Evolutionary conservation across 1,284 basidiomycete species (phyloP), one percentile per base, ranked within the genome.

Genomic region (Moesziomyces aphidis): DNA sequence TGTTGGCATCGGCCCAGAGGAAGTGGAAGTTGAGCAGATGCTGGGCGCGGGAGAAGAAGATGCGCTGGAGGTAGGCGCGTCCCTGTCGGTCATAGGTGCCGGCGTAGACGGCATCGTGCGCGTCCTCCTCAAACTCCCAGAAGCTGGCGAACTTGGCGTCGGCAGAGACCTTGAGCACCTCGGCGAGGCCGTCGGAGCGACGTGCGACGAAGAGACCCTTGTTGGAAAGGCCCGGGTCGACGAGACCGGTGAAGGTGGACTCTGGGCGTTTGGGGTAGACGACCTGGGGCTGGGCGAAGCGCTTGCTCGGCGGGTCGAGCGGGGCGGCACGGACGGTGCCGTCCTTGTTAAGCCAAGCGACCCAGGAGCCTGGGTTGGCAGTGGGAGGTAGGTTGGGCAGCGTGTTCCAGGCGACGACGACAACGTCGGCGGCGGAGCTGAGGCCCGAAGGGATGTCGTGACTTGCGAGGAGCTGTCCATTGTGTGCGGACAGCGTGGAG

Each of bases 51-150:
- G 61, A 63, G 55, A 87, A 95, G 79, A 89, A 92, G 19, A 93
- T 86, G 31, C 92, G 89, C 22, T 89, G 89, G 62, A 97, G 85
- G 78, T 90, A 90, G 0, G 89, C 87, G 5, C 86, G 80, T 8
- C 90, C 90, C 24, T 88, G 83, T 45, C 86, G 86, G 76, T 91
- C 90, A 1, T 89, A 68, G 4, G 88, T 89, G 44, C 92, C 92
- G 3, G 79, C 73, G 61, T 84, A 86, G 45, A 83, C 66, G 2
- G 78, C 71, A 21, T 86, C 78, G 42, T 79, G 73, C 3, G 77
- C 79, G 70, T 85, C 62, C 52, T 84, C 80, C 47, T 79, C 80
- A 28, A 83, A 79, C 53, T 81, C 79, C 80, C 78, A 80, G 46
- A 72, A 64, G 55, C 62, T 62, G 45, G 55, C 58, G 49, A 83